Evolutionary conservation across 2,329 filamentous ascomycete genomes (phyloP).

Genomic region (Grosmannia serpens): DNA sequence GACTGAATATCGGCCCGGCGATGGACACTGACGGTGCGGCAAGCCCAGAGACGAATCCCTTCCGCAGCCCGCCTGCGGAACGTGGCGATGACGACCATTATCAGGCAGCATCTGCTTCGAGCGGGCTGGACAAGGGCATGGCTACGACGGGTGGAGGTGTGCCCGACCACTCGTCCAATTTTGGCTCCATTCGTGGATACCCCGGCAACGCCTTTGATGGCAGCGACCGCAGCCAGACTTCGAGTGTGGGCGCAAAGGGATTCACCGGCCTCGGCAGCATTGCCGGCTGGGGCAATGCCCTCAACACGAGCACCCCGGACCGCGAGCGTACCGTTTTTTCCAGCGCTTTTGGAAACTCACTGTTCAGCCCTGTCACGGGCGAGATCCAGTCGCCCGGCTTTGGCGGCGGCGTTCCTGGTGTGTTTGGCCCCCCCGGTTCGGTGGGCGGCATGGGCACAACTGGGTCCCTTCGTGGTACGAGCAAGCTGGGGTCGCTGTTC

Average conservation of each 20-base stretch:
- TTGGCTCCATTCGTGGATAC: slow-evolving; percentile 44
- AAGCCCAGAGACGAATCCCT: slow-evolving; percentile 94
- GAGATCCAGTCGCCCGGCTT: slow-evolving; percentile 69
- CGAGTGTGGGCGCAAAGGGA: slow-evolving; percentile 69
- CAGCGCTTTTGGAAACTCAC: slow-evolving; percentile 62
- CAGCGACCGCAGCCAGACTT: slow-evolving; percentile 86
- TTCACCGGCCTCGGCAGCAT: slow-evolving; percentile 54
- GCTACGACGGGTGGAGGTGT: slow-evolving; percentile 25
- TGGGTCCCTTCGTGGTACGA: slow-evolving; percentile 61
- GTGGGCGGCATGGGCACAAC: slow-evolving; percentile 47
- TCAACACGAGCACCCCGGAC: slow-evolving; percentile 56
- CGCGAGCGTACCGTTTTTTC: slow-evolving; percentile 46
- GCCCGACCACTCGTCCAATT: slow-evolving; percentile 33
- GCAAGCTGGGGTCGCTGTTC: slow-evolving; percentile 80
- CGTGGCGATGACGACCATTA: slow-evolving; percentile 40
- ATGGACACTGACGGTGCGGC: slow-evolving; percentile 59
- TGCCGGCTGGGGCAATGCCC: slow-evolving; percentile 46
- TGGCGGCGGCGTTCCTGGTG: slow-evolving; percentile 36
- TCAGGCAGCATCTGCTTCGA: not conserved
- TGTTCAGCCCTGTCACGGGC: slow-evolving; percentile 59
- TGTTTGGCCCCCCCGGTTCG: slow-evolving; percentile 23
- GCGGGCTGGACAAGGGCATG: slow-evolving; percentile 13
- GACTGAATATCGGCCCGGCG: slow-evolving; percentile 44
- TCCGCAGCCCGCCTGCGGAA: slow-evolving; percentile 77
- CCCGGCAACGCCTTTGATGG: slow-evolving; percentile 43